Evolutionary conservation across 2,329 filamentous ascomycete genomes (phyloP).

Genomic region (Paecilomyces sp.): DNA sequence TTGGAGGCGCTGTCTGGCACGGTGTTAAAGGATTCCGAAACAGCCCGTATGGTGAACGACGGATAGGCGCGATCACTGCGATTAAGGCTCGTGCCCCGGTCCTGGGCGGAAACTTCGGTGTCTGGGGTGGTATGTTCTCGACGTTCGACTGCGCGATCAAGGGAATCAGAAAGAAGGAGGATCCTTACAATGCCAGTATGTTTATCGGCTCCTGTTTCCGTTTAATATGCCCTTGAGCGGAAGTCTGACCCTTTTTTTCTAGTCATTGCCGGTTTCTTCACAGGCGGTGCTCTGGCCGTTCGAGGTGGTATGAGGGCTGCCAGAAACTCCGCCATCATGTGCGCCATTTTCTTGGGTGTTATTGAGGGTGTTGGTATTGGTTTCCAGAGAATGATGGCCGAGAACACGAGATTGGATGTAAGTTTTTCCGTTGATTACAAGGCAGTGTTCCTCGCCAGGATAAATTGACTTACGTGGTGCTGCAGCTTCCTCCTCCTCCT

Average conservation of each 20-base stretch:
- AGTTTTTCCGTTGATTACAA: slow-evolving; percentile 14
- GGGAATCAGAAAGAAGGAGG: slow-evolving; percentile 90
- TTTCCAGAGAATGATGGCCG: slow-evolving; percentile 89
- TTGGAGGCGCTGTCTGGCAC: slow-evolving; percentile 85
- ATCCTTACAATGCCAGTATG: slow-evolving; percentile 86
- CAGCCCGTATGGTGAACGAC: slow-evolving; percentile 83
- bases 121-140: slow-evolving; percentile 93
- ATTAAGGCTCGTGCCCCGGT: slow-evolving; percentile 97
- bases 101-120: slow-evolving; percentile 93
- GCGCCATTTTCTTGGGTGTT: slow-evolving; percentile 85
- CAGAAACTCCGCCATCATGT: slow-evolving; percentile 92
- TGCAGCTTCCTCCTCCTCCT: slow-evolving; percentile 29
- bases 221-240: background rate
- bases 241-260: slow-evolving; percentile 1
- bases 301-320: slow-evolving; percentile 88
- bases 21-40: slow-evolving; percentile 92
- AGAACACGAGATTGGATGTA: slow-evolving; percentile 76
- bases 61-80: slow-evolving; percentile 91
- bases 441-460: background rate
- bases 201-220: slow-evolving; percentile 7
- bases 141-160: slow-evolving; percentile 97
- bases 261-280: slow-evolving; percentile 94
- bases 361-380: slow-evolving; percentile 97
- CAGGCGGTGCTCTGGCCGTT: slow-evolving; percentile 83
- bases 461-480: background rate